Evolutionary conservation across 192 early-diverging fungal species (phyloP), one percentile per base, ranked within the genome.

Genomic region (Obelidium mucronatum): DNA sequence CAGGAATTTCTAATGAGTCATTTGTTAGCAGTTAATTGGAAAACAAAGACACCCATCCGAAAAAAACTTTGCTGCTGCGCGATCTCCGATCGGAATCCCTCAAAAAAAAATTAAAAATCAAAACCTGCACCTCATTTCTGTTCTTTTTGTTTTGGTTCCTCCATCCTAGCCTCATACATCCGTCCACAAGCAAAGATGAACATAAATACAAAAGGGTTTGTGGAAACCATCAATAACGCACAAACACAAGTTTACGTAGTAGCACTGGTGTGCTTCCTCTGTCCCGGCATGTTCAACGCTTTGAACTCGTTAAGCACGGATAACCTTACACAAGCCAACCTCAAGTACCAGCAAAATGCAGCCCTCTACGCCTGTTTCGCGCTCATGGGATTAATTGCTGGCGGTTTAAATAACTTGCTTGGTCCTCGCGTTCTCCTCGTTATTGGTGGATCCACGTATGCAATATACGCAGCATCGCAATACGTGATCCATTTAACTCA

Each of bases 291-390:
- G 91, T 93, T 88, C 79, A 87, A 87, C 65, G 84, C 85, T 70
- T 66, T 87, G 37, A 86, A 82, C 28, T 59, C 56, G 13, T 30
- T 59, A 28, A 13, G 28, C 13, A 30, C 13, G 17, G 56, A 59
- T 8, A 59, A 13, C 5, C 56, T 13, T 28, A 13, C 19, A 6
- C 13, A 24, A 13, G n/a, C n/a, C n/a, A n/a, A n/a, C n/a, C 88
- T 30, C 56, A 59, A 59, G 26, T 13, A 30, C 56, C 6, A 30
- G 56, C 13, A 24, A 28, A 59, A 59, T 73, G 91, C 91, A 3
- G 92, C 92, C 48, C 84, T 94, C 6, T 91, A 92, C 79, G 84
- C 87, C 26, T 89, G 90, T 55, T 94, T 94, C 65, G 86, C 92
- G 42, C 79, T 94, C 33, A 92, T 91, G 74, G 90, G 90, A 58